phyloP scores from a whole-genome alignment of 1,139 yeast genomes.

The Zygoascus hellenicus region DNA sequence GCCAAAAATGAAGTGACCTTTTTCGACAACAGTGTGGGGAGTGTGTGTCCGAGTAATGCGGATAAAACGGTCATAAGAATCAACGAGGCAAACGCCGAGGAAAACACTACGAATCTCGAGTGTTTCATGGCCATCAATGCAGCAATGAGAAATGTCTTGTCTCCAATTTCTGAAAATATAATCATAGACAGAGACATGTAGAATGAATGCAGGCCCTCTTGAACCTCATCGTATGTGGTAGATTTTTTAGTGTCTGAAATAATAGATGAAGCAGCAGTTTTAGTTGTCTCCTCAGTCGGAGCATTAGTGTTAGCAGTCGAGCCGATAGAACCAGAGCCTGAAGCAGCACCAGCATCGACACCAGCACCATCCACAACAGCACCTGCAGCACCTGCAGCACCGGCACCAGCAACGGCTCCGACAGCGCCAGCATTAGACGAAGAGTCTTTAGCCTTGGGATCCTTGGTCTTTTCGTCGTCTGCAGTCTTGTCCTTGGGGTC shows the following conservation, averaged over 20 bases:
- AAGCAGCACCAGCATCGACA: background rate
- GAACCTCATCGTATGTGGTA: background rate
- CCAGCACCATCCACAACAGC: background rate
- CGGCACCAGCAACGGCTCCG: background rate
- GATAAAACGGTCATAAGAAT: slow-evolving; percentile 87
- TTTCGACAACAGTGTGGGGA: slow-evolving; percentile 78
- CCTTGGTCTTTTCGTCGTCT: slow-evolving; percentile 11
- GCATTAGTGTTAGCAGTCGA: background rate
- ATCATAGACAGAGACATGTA: slow-evolving; percentile 56
- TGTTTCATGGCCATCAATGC: slow-evolving; percentile 98
- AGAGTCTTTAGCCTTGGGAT: slow-evolving; percentile 2
- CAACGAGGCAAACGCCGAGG: slow-evolving; percentile 82
- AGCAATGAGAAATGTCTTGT: slow-evolving; percentile 92
- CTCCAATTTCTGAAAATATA: slow-evolving; percentile 89
- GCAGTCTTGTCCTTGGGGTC: slow-evolving; percentile 13
- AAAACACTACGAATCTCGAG: slow-evolving; percentile 72
- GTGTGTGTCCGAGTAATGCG: slow-evolving; percentile 85
- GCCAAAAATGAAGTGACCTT: slow-evolving; percentile 78
- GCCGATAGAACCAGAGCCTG: background rate
- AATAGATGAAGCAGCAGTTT: slow-evolving; percentile 1
- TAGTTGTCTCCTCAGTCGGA: background rate
- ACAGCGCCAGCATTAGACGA: slow-evolving; percentile 1
- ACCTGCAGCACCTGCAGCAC: slow-evolving; percentile 1
- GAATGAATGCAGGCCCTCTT: slow-evolving; percentile 27
- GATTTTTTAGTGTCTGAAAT: background rate